Conservation (phyloP, 805 yeast species). For the Torulaspora quercuum region DNA sequence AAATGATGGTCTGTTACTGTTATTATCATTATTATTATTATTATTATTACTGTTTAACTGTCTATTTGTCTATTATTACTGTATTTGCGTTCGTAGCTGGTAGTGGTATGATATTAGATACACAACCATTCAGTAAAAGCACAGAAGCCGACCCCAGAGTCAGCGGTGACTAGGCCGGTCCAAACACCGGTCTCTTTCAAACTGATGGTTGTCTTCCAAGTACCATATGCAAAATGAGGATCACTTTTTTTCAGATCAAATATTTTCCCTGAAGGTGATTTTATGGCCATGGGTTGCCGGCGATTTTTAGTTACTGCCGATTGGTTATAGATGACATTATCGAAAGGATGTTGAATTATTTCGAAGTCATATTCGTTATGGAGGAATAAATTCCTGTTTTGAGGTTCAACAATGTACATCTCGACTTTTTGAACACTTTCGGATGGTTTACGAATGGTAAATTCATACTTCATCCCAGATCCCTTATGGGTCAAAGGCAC, state of each 20-base stretch:
- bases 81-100: background rate
- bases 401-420: slow-evolving; percentile 82
- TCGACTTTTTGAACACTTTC: slow-evolving; percentile 68
- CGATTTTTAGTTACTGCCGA: slow-evolving; percentile 30
- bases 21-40: no score
- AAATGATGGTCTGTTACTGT: no score
- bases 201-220: slow-evolving; percentile 58
- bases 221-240: slow-evolving; percentile 45
- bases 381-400: slow-evolving; percentile 55
- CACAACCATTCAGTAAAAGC: slow-evolving; percentile 91
- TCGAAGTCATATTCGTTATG: slow-evolving; percentile 64
- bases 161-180: slow-evolving; percentile 78
- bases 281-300: slow-evolving; percentile 60
- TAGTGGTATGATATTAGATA: slow-evolving; percentile 33
- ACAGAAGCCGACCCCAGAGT: slow-evolving; percentile 75
- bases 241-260: slow-evolving; percentile 54
- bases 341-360: slow-evolving; percentile 59
- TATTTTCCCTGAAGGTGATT: slow-evolving; percentile 81
- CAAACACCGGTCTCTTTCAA: slow-evolving; percentile 75
- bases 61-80: background rate
- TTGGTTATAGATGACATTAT: slow-evolving; percentile 40
- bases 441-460: slow-evolving; percentile 70
- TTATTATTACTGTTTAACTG: slow-evolving; percentile 1
- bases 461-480: slow-evolving; percentile 52
- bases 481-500: slow-evolving; percentile 77